Evolutionary conservation across 345 rosid genomes (phyloP), one percentile per base, ranked within the genome.

Genomic region (Laguncularia racemosa): DNA sequence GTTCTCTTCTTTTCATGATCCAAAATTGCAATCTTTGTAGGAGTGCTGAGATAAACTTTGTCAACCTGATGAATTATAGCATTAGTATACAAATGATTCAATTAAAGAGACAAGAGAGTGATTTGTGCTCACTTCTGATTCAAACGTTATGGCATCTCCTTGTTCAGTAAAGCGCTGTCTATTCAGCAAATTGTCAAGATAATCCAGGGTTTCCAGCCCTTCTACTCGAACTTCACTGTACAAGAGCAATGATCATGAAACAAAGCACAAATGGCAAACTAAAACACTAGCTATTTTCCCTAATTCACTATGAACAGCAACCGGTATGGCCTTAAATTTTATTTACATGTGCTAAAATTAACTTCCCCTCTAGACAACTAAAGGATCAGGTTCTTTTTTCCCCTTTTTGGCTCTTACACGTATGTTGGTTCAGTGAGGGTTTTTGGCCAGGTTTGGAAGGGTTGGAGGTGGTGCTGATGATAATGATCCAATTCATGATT

Each of bases 1-100:
- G 99, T 93, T 70, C 96, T 84, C 82, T 93, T 93, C 81, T 82
- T 87, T 70, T 87, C 97, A 33, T 89, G 99, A 71, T 93, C 99
- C 71, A 89, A 62, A 46, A 93, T 87, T 16, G 99, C 96, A 69
- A 85, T 87, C 81, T 89, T 89, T 46, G 96, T 84, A 20, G 96
- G 95, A 48, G 93, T 84, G 60, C 89, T 82, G 57, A 89, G 87
- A 68, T 89, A 89, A 59, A 89, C 70, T 76, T 81, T 84, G 71
- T 92, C 96, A 68, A 79, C 75, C 97, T 83, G 54, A 58, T 44
- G 52, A 71, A 67, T 7, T 55, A 15, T 19, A 54, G 67, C 40
- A 53, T 13, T 21, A 62, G 23, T 50, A 45, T 17, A 48, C 55
- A 57, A 57, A 51, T 50, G 58, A 13, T 53, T 13, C 21, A 46